A percentile compares a stretch with the other conserved stretches of the same genome.
phyloP scores from a whole-genome alignment of 352 stramenopile species.

The Lagenidium giganteum region DNA sequence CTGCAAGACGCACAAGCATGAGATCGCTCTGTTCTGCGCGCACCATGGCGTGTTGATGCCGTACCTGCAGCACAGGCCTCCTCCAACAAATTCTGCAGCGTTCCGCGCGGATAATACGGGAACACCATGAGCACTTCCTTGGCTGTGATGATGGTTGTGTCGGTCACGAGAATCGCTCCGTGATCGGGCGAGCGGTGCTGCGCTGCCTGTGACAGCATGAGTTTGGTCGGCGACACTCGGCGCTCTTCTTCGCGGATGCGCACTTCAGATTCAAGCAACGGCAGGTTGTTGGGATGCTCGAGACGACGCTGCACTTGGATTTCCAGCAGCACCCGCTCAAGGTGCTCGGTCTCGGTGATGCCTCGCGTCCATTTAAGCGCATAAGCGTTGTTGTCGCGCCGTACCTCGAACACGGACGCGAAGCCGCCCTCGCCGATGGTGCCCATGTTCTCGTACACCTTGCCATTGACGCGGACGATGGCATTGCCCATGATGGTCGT shows the following conservation, averaged over 20 bases:
- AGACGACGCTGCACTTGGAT: constrained; percentile 63
- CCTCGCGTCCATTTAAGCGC: constrained; percentile 69
- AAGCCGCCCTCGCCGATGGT: constrained; percentile 69
- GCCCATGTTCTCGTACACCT: constrained; percentile 41
- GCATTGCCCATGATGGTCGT: constrained; percentile 62
- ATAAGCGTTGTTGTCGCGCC: constrained; percentile 23
- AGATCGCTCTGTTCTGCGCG: too few relatives aligned
- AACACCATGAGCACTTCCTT: constrained; percentile 70
- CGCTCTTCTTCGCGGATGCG: constrained; percentile 4
- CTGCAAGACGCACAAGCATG: constrained; percentile 1
- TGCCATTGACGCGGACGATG: constrained; percentile 51
- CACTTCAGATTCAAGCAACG: constrained; percentile 49
- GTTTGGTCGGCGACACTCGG: constrained; percentile 5
- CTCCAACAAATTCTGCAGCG: constrained; percentile 54
- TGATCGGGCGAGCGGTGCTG: too few relatives aligned
- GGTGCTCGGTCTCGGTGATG: constrained; percentile 43
- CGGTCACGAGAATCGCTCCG: not conserved
- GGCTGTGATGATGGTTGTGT: constrained; percentile 1
- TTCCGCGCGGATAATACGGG: constrained; percentile 38
- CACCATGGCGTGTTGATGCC: too few relatives aligned
- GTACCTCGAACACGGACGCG: constrained; percentile 55
- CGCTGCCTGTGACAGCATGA: too few relatives aligned
- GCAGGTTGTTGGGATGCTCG: constrained; percentile 45
- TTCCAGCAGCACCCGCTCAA: constrained; percentile 60
- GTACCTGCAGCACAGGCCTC: constrained; percentile 2